Conservation (phyloP, 352 stramenopile genomes). For the Chrysophaeum taylorii region DNA sequence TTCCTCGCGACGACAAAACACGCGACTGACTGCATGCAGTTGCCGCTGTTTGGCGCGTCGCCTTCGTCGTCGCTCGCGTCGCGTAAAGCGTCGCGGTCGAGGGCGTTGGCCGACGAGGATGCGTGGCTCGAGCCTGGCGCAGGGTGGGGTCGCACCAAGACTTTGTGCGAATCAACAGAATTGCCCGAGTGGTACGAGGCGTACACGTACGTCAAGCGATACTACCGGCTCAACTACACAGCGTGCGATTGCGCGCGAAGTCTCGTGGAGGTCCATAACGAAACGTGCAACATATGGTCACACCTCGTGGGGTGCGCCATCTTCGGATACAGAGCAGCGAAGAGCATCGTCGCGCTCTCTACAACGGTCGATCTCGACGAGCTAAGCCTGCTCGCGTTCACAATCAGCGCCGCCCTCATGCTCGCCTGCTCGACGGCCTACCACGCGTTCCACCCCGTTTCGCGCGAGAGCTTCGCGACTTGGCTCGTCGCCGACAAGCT, state of each 20-base stretch:
- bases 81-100: too few relatives aligned
- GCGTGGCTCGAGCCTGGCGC: too few relatives aligned
- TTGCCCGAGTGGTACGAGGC: slow-evolving; percentile 63
- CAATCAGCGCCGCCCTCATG: not conserved
- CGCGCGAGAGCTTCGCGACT: not conserved
- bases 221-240: slow-evolving; percentile 68
- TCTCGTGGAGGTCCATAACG: slow-evolving; percentile 71
- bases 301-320: slow-evolving; percentile 68
- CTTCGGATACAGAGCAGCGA: slow-evolving; percentile 46
- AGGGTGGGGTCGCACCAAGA: not conserved
- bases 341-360: too few relatives aligned
- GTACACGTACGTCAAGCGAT: slow-evolving; percentile 69
- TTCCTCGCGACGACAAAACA: too few relatives aligned
- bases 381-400: not conserved
- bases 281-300: slow-evolving; percentile 72
- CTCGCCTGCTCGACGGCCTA: not conserved
- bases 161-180: slow-evolving; percentile 40
- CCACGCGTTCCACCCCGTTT: not conserved
- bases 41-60: too few relatives aligned
- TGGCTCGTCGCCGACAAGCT: slow-evolving; percentile 46
- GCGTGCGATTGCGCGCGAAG: slow-evolving; percentile 57
- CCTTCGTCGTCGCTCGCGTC: too few relatives aligned
- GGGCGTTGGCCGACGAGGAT: too few relatives aligned
- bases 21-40: too few relatives aligned
- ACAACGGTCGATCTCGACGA: too few relatives aligned